Base-by-base conservation (phyloP, 2,329 filamentous ascomycete genomes). In the Monosporascus sp. region DNA sequence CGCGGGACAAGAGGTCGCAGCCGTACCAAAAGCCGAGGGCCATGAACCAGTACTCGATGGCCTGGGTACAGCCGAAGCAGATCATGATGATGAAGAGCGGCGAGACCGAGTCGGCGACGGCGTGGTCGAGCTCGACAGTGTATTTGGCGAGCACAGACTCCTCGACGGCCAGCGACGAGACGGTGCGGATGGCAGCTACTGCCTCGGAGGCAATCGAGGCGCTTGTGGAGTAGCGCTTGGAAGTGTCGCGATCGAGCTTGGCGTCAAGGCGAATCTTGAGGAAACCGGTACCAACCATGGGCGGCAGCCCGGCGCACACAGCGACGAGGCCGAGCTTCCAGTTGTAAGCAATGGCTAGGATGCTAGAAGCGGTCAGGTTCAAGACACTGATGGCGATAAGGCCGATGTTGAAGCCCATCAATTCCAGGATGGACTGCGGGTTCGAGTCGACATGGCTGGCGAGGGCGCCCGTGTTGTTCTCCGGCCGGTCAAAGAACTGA, bases 281-380 rank as follows among this genome's bases (percentile, higher is more conserved):
- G 52, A 70, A 76, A 0, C 77, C 77, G 2, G 69, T 60, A 1
- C 62, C 49, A 1, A 78, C 41, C 9, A 80, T 58, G 0, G 71
- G 67, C 1, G 75, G 70, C 9, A 79, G 55, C 2, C 69, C 73
- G 11, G 67, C 75, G 43, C 74, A 71, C 0, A 74, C 63, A 27
- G 70, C 65, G 0, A 78, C 74, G 2, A 79, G 63, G 0, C 70
- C 72, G 1, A 80, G 62, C 37, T 72, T 77, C 75, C 74, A 80
- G 1, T 68, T 70, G 50, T 70, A 67, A 0, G 62, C 69, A 2
- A 80, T 57, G 0, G 72, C 67, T 0, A 80, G 58, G 1, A 74
- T 65, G 22, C 67, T 68, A 51, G 66, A 71, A 3, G 68, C 64
- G 1, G 74, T 27, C 0, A 80, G 55, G 27, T 69, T 77, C 39